Percentiles rank a stretch among this genome's conserved stretches.
Evolutionary conservation across 768 basidiomycete genomes (phyloP).

Genomic region (Auricularia heimuer): DNA sequence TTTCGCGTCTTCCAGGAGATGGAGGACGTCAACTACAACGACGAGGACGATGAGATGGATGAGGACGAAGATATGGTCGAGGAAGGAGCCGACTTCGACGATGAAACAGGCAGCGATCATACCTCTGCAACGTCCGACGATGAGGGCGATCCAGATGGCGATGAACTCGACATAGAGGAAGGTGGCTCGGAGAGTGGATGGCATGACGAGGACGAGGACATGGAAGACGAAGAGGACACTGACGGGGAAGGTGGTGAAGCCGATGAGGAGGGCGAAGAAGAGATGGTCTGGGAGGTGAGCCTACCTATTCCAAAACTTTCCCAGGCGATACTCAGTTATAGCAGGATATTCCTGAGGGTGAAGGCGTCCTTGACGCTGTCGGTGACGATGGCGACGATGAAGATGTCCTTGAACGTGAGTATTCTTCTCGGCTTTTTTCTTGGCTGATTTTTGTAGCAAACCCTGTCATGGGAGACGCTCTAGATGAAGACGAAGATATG

Average conservation of each 20-base stretch:
- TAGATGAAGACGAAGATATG: slow-evolving; percentile 51
- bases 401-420: slow-evolving; percentile 19
- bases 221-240: slow-evolving; percentile 43
- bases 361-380: slow-evolving; percentile 22
- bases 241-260: slow-evolving; percentile 39
- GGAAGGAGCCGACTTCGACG: slow-evolving; percentile 80
- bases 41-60: slow-evolving; percentile 68
- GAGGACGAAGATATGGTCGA: slow-evolving; percentile 68
- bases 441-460: not conserved
- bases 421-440: not conserved
- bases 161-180: slow-evolving; percentile 49
- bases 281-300: slow-evolving; percentile 50
- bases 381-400: slow-evolving; percentile 26
- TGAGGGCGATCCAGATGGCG: slow-evolving; percentile 44
- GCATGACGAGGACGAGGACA: slow-evolving; percentile 13
- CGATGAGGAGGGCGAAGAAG: slow-evolving; percentile 31
- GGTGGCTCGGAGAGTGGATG: slow-evolving; percentile 40
- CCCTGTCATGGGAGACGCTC: slow-evolving; percentile 38
- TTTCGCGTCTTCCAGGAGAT: slow-evolving; percentile 49
- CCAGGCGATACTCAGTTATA: not conserved
- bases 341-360: slow-evolving; percentile 25
- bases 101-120: slow-evolving; percentile 73
- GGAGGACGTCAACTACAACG: slow-evolving; percentile 62
- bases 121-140: slow-evolving; percentile 51
- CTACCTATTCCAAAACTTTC: not conserved